A percentile compares a stretch with the other conserved stretches of the same genome.
These are phyloP conservation scores for Camillea tinctor DNA, from an alignment of 2,329 filamentous ascomycete species.

Conservation along the genomic window DNA sequence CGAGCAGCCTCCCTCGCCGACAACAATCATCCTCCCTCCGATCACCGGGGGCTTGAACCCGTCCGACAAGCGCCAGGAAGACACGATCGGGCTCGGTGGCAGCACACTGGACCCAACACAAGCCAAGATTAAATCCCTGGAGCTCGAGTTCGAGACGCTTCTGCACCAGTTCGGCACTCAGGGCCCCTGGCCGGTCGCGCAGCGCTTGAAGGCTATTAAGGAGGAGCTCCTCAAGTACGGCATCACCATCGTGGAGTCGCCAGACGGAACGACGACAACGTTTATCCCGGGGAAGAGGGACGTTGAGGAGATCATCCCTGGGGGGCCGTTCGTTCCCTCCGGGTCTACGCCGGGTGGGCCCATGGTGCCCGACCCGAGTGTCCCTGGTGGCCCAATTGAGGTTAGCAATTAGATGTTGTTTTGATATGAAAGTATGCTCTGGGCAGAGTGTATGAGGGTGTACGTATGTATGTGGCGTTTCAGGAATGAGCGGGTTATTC, in stretches of 20 bases:
- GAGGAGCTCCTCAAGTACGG: conserved; percentile 35
- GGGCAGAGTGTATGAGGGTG: too few species aligned
- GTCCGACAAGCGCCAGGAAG: conserved; percentile 11
- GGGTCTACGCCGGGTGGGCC: conserved; percentile 25
- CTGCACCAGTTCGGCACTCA: conserved; percentile 24
- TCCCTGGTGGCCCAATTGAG: conserved; percentile 31
- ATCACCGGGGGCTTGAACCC: conserved; percentile 15
- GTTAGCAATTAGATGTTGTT: conserved; percentile 16
- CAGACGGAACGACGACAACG: conserved; percentile 36
- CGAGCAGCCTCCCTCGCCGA: conserved; percentile 7
- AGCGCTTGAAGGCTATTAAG: conserved; percentile 24
- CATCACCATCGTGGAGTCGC: conserved; percentile 33
- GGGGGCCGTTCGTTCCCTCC: conserved; percentile 32
- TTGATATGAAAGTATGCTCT: not conserved
- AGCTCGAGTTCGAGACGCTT: conserved; percentile 30
- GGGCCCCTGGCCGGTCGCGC: conserved; percentile 21
- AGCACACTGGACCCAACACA: conserved; percentile 21
- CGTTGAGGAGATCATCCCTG: conserved; percentile 23
- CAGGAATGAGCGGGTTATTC: not conserved
- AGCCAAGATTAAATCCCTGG: conserved; percentile 25
- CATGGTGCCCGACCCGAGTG: conserved; percentile 29
- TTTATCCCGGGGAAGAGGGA: conserved; percentile 31
- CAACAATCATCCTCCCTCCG: conserved; percentile 11
- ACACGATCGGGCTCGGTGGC: conserved; percentile 11
- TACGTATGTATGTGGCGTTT: not conserved